Conservation (phyloP, 768 basidiomycete species). For the Phlebiopsis gigantea region DNA sequence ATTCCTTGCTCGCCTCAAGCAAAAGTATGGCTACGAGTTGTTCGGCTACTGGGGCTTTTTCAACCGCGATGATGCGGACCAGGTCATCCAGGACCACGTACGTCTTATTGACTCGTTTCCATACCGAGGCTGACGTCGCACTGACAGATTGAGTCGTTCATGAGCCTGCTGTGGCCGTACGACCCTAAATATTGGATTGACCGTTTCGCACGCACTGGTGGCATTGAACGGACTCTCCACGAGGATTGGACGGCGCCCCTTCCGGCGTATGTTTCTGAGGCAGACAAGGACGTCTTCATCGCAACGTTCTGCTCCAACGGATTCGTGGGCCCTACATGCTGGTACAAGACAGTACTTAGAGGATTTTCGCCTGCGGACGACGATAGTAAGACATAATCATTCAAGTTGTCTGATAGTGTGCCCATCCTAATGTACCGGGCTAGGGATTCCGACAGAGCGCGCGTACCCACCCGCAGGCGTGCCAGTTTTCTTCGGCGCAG, state of each 20-base stretch:
- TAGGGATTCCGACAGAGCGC: conserved; percentile 1
- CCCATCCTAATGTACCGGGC: background rate
- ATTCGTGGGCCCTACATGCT: conserved; percentile 30
- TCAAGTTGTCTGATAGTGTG: no score
- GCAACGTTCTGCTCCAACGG: conserved; percentile 27
- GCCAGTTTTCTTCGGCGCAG: conserved; percentile 8
- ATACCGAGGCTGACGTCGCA: background rate
- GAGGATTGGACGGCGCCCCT: conserved; percentile 23
- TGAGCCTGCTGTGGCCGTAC: conserved; percentile 28
- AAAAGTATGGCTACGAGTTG: background rate
- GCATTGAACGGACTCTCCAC: conserved; percentile 26
- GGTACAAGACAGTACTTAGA: conserved; percentile 28
- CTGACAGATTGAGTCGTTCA: conserved; percentile 21
- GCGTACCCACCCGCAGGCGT: background rate
- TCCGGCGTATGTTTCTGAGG: conserved; percentile 27
- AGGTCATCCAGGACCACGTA: conserved; percentile 31
- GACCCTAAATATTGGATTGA: conserved; percentile 32
- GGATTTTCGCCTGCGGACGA: background rate
- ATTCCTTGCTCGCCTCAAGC: background rate
- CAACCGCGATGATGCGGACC: background rate
- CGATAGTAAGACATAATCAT: background rate
- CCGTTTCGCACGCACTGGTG: conserved; percentile 31
- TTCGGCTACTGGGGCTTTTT: conserved; percentile 7
- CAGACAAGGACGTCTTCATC: conserved; percentile 27
- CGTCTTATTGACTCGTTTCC: conserved; percentile 7